These are phyloP conservation scores for Trichoderma gracile DNA, from an alignment of 2,329 filamentous ascomycete genomes.

Conservation along the genomic window DNA sequence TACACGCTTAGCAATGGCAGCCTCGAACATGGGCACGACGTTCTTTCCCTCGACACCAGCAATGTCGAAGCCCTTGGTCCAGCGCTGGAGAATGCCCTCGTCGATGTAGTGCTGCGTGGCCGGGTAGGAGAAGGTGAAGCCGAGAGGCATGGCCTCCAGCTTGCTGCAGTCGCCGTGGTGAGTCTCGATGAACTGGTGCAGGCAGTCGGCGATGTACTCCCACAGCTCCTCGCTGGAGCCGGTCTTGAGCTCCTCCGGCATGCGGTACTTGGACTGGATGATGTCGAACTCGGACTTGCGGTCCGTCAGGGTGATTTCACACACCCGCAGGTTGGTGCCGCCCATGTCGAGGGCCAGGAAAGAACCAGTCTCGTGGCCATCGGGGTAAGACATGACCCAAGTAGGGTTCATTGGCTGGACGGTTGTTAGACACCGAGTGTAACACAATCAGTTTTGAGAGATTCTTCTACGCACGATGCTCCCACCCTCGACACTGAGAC, in stretches of 20 bases:
- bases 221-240: constrained; percentile 83
- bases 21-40: constrained; percentile 84
- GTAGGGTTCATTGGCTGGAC: constrained; percentile 92
- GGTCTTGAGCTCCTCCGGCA: constrained; percentile 90
- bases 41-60: constrained; percentile 87
- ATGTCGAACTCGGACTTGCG: constrained; percentile 90
- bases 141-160: constrained; percentile 70
- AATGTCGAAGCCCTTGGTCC: constrained; percentile 98
- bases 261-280: constrained; percentile 92
- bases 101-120: constrained; percentile 93
- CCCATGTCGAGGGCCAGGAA: constrained; percentile 94
- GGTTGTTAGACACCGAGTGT: constrained; percentile 28
- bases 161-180: constrained; percentile 70
- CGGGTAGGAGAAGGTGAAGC: constrained; percentile 96
- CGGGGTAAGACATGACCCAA: constrained; percentile 90
- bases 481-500: constrained; percentile 81
- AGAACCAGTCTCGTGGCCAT: constrained; percentile 82
- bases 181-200: constrained; percentile 85
- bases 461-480: constrained; percentile 71
- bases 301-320: constrained; percentile 85
- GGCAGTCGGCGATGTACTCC: constrained; percentile 92
- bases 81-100: constrained; percentile 86
- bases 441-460: neutral
- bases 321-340: constrained; percentile 92
- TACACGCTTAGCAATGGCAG: constrained; percentile 64